Evolutionary conservation across 106 monocot species (phyloP), one percentile per base, ranked within the genome.

Genomic region (Dendrobium catenatum): DNA sequence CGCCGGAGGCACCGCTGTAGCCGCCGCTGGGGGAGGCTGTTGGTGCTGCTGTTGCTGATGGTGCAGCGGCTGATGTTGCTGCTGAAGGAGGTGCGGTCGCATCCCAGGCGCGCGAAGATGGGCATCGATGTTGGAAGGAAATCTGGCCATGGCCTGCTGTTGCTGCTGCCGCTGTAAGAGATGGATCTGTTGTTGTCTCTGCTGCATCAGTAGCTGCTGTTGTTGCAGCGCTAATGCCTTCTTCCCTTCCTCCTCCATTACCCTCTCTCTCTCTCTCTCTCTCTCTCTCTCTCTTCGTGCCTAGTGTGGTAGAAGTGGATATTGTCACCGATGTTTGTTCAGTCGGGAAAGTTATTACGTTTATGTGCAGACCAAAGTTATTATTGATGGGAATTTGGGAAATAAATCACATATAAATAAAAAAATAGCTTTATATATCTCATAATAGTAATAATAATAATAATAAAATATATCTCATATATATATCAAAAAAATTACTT

Each of bases 51-150:
- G 78, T 10, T 59, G 67, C 18, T 68, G 55, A 51, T 70, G 76
- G 55, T 78, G 79, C 7, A 55, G 79, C 33, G 80, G 86, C 4
- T 68, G 79, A 6, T 80, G 86, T 13, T 31, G 27, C 6, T 75
- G 70, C n/a, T 67, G 79, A 42, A 75, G 9, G 31, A 82, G 93
- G 80, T 84, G 80, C 49, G 88, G 88, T 26, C 96, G 93, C 81
- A 92, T 78, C 58, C 94, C 93, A 3, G 91, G 96, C 11, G 94
- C 72, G 2, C 92, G 96, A 64, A 86, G 90, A 77, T 93, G 96
- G 51, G 88, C 91, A 87, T 94, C 94, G 84, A 96, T 96, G 87
- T 96, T 96, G 83, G 96, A 96, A 4, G 96, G 96, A 66, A 96
- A 94, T 18, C 94, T 90, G 10, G 92, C 90, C 43, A 92, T 92